A percentile compares a stretch with the other conserved stretches of the same genome.
Conservation (phyloP, 225 moss, liverwort and hornwort genomes). For the Ulota crispa region DNA sequence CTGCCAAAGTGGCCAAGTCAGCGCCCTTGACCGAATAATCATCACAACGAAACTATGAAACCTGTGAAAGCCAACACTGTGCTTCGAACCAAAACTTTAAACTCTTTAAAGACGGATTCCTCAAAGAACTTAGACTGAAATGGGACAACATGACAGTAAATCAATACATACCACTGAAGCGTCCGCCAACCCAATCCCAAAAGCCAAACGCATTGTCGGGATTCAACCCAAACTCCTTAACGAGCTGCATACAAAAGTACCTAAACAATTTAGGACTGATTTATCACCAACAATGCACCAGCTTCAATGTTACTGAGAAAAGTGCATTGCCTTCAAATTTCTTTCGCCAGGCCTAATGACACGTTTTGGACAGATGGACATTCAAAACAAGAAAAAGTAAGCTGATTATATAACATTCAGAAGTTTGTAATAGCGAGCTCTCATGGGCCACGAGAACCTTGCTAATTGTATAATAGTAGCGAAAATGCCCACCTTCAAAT, state of each 20-base stretch:
- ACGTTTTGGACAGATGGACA: background rate
- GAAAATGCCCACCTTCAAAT: conserved; percentile 71
- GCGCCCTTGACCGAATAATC: background rate
- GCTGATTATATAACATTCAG: background rate
- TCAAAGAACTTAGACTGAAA: background rate
- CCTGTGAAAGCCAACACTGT: background rate
- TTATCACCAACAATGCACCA: conserved; percentile 8
- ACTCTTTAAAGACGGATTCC: background rate
- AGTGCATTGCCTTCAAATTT: background rate
- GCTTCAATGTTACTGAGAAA: background rate
- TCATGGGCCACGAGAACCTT: conserved; percentile 1
- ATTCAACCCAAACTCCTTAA: conserved; percentile 95
- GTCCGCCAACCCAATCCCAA: conserved; percentile 99
- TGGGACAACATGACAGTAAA: background rate
- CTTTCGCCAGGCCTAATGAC: background rate
- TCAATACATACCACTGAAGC: conserved; percentile 79
- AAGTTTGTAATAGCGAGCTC: background rate
- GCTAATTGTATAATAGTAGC: background rate
- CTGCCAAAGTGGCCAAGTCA: conserved; percentile 58
- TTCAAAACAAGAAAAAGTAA: background rate
- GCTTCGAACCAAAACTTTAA: background rate
- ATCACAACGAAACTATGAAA: background rate
- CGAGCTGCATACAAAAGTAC: conserved; percentile 61
- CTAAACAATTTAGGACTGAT: background rate
- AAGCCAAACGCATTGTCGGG: conserved; percentile 92